Percentiles rank a stretch among this genome's conserved stretches.
Conservation (phyloP, 208 protist species). For the Leptomonas seymouri region DNA sequence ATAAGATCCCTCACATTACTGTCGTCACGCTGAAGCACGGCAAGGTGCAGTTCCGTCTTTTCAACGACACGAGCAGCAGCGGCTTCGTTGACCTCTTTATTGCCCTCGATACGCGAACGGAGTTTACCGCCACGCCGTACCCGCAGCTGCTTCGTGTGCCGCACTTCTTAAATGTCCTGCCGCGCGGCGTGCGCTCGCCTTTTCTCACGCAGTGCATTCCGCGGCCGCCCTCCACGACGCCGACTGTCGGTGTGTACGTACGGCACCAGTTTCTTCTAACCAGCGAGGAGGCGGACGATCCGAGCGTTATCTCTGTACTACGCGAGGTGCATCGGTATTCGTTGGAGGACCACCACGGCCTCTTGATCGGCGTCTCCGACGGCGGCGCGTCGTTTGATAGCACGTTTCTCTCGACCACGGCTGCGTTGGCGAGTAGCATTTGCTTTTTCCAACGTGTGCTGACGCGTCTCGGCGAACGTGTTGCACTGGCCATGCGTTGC, state of each 20-base stretch:
- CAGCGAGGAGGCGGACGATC: slow-evolving; percentile 53
- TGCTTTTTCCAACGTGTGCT: slow-evolving; percentile 86
- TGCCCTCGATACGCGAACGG: slow-evolving; percentile 62
- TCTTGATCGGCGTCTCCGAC: slow-evolving; percentile 63
- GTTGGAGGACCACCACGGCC: slow-evolving; percentile 80
- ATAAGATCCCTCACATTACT: slow-evolving; percentile 31
- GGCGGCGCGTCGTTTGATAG: slow-evolving; percentile 79
- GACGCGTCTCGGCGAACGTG: slow-evolving; percentile 62
- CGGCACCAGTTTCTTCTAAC: slow-evolving; percentile 63
- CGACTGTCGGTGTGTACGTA: slow-evolving; percentile 68
- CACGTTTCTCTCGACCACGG: slow-evolving; percentile 72
- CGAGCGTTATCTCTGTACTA: slow-evolving; percentile 58
- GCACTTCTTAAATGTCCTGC: slow-evolving; percentile 60
- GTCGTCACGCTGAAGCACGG: slow-evolving; percentile 63
- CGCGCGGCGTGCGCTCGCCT: slow-evolving; percentile 72
- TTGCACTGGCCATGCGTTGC: slow-evolving; percentile 56
- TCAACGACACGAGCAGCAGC: slow-evolving; percentile 69
- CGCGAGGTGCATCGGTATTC: slow-evolving; percentile 88
- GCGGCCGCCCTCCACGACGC: slow-evolving; percentile 53
- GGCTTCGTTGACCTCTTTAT: slow-evolving; percentile 79
- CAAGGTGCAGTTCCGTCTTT: slow-evolving; percentile 76
- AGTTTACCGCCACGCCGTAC: slow-evolving; percentile 61
- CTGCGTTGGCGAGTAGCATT: slow-evolving; percentile 76
- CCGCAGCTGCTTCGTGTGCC: slow-evolving; percentile 65
- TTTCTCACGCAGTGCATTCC: slow-evolving; percentile 68